phyloP scores from a whole-genome alignment of 2,329 filamentous ascomycete species.

The Colletotrichum tropicale region DNA sequence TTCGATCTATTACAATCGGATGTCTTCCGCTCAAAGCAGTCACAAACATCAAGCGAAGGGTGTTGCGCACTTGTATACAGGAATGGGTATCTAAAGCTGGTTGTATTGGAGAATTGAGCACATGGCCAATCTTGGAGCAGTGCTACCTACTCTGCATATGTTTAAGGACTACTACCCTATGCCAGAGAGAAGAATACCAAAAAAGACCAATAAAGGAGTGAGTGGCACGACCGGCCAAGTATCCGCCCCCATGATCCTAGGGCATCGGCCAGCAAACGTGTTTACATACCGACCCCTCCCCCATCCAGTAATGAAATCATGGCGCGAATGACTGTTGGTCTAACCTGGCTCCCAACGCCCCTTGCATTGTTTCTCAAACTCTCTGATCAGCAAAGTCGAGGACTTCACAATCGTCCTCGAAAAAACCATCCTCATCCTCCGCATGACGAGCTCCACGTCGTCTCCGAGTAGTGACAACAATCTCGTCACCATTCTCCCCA shows the following conservation, averaged over 20 bases:
- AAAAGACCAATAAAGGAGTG: constrained; percentile 18
- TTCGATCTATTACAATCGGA: background rate
- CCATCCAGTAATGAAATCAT: background rate
- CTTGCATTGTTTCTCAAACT: constrained; percentile 47
- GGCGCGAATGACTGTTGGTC: constrained; percentile 2
- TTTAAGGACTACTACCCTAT: constrained; percentile 10
- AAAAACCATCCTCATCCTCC: constrained; percentile 77
- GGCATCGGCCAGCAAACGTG: background rate
- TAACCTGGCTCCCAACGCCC: constrained; percentile 17
- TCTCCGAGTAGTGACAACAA: constrained; percentile 81
- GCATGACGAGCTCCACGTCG: constrained; percentile 59
- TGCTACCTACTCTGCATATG: background rate
- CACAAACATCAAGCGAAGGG: background rate
- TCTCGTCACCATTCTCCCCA: constrained; percentile 71
- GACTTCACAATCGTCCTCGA: constrained; percentile 92
- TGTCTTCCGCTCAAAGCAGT: background rate
- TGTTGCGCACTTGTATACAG: background rate
- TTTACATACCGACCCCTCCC: background rate
- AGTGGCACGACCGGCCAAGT: constrained; percentile 12
- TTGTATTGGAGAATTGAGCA: constrained; percentile 13
- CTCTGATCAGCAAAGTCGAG: constrained; percentile 82
- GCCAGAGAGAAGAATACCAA: constrained; percentile 10
- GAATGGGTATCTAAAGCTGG: constrained; percentile 18
- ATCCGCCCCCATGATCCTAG: background rate
- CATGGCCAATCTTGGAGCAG: background rate